Evolutionary conservation across 305 asterid genomes (phyloP).

Genomic region (Ajuga reptans): DNA sequence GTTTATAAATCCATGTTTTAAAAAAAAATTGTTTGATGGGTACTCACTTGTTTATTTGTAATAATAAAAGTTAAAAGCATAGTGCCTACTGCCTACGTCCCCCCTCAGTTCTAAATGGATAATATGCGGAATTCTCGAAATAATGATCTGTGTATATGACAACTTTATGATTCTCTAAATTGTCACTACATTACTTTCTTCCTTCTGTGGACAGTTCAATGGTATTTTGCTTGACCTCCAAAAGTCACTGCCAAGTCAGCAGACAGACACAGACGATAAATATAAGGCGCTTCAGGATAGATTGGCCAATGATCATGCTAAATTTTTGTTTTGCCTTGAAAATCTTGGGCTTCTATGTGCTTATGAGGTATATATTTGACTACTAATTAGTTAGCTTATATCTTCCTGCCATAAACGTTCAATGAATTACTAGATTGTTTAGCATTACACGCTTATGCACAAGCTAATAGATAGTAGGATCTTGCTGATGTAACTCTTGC

Average conservation of each 20-base stretch:
- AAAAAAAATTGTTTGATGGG: background rate
- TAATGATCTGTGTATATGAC: background rate
- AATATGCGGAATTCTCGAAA: background rate
- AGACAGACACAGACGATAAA: conserved; percentile 34
- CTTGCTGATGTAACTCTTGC: background rate
- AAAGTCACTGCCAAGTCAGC: conserved; percentile 25
- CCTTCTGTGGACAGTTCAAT: conserved; percentile 43
- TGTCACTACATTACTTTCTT: background rate
- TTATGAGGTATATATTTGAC: conserved; percentile 41
- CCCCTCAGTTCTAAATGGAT: background rate
- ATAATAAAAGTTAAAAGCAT: background rate
- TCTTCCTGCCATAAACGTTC: background rate
- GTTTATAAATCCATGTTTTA: too few relatives aligned
- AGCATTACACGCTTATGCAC: background rate
- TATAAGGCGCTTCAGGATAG: conserved; percentile 38
- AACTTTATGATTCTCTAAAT: background rate
- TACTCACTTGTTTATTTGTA: background rate
- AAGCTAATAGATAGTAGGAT: background rate
- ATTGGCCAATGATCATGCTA: conserved; percentile 40
- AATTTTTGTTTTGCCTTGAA: conserved; percentile 59
- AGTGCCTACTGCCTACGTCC: too few relatives aligned
- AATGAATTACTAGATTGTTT: background rate
- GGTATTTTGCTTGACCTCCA: conserved; percentile 41
- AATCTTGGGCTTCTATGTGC: conserved; percentile 77
- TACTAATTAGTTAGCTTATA: background rate